Evolutionary conservation across 345 rosid genomes (phyloP).

Genomic region (Rhizophora apiculata): DNA sequence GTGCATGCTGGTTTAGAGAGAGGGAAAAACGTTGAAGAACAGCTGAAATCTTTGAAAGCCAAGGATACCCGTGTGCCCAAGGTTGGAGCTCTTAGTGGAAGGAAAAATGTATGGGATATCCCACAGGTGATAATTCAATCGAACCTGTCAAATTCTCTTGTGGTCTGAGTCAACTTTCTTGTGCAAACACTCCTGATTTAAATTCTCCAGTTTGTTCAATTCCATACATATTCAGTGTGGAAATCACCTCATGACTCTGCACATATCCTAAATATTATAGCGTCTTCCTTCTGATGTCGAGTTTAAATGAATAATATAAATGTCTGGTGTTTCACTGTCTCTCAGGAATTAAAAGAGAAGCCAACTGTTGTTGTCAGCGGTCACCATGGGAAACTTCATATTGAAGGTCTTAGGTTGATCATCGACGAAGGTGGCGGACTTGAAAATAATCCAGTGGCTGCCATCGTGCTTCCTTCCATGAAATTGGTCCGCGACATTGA

Average conservation of each 20-base stretch:
- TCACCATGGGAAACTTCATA: constrained; percentile 74
- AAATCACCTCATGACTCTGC: background rate
- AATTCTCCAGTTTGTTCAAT: background rate
- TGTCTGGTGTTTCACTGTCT: constrained; percentile 9
- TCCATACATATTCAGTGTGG: background rate
- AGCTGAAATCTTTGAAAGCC: constrained; percentile 50
- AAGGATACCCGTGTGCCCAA: constrained; percentile 57
- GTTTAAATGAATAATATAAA: constrained; percentile 14
- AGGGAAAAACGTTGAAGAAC: constrained; percentile 49
- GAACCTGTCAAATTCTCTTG: background rate
- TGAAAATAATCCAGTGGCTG: constrained; percentile 67
- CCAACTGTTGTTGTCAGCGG: constrained; percentile 69
- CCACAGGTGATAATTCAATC: constrained; percentile 52
- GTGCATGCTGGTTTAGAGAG: constrained; percentile 78
- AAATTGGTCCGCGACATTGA: constrained; percentile 63
- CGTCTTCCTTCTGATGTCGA: constrained; percentile 1
- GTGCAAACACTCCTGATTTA: background rate
- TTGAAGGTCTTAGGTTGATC: constrained; percentile 72
- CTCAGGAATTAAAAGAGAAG: constrained; percentile 43
- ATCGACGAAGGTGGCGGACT: constrained; percentile 85
- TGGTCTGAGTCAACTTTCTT: background rate
- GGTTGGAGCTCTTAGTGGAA: constrained; percentile 60
- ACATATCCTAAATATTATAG: background rate
- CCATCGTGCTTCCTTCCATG: constrained; percentile 68
- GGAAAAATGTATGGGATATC: constrained; percentile 72